Evolutionary conservation across 495 filamentous ascomycete species (phyloP).

Genomic region (Xylaria bambusicola): DNA sequence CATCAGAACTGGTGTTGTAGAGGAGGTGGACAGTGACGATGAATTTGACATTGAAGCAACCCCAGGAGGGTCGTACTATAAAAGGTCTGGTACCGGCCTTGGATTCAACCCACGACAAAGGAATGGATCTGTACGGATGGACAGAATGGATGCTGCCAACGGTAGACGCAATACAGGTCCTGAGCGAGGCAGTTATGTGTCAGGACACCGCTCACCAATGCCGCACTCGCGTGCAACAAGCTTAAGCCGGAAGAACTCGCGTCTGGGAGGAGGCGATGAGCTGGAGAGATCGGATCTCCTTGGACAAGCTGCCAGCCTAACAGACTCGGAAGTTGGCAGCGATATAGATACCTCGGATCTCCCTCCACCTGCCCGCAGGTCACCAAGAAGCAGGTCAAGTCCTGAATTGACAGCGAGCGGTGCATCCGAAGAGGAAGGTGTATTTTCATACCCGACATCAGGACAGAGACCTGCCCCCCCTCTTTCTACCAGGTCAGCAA

Average conservation of each 20-base stretch:
- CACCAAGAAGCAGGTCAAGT: constrained; percentile 53
- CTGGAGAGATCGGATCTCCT: constrained; percentile 69
- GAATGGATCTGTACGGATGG: constrained; percentile 36
- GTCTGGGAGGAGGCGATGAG: constrained; percentile 38
- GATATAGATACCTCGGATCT: constrained; percentile 67
- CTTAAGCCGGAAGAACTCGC: constrained; percentile 50
- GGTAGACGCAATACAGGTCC: constrained; percentile 39
- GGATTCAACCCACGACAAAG: constrained; percentile 71
- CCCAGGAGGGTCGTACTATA: constrained; percentile 70
- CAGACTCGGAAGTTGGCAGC: constrained; percentile 62
- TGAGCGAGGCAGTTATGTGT: constrained; percentile 52
- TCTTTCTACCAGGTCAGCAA: constrained; percentile 69
- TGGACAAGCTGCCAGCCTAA: constrained; percentile 56
- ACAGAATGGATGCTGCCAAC: constrained; percentile 31
- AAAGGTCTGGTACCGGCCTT: constrained; percentile 66
- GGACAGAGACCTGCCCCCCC: constrained; percentile 39
- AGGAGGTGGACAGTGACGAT: constrained; percentile 95
- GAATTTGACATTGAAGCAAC: constrained; percentile 96
- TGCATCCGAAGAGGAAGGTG: constrained; percentile 32
- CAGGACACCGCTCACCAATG: constrained; percentile 53
- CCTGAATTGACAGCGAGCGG: constrained; percentile 50
- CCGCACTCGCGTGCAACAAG: constrained; percentile 42
- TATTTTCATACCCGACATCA: constrained; percentile 36
- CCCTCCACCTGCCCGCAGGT: constrained; percentile 49
- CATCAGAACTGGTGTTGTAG: constrained; percentile 91